These are phyloP conservation scores for Earliella scabrosa DNA, from an alignment of 1,284 basidiomycete genomes.

Conservation along the genomic window DNA sequence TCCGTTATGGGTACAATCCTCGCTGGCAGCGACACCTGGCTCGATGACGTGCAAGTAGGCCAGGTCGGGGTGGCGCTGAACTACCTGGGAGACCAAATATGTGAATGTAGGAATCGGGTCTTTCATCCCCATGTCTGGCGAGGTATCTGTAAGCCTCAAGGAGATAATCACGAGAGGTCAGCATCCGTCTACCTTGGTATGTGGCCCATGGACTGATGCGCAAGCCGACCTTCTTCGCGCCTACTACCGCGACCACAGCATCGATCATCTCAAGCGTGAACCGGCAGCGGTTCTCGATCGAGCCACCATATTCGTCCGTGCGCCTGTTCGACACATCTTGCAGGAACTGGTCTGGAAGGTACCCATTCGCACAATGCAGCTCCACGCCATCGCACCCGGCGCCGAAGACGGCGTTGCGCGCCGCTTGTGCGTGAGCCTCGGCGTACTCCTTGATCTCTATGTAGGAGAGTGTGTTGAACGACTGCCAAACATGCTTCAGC, in stretches of 20 bases:
- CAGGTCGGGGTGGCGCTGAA: slow-evolving; percentile 41
- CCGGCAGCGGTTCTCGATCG: slow-evolving; percentile 56
- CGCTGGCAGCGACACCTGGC: slow-evolving; percentile 20
- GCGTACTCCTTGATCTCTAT: slow-evolving; percentile 49
- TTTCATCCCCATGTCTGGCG: slow-evolving; percentile 45
- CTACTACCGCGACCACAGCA: slow-evolving; percentile 45
- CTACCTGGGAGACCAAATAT: slow-evolving; percentile 34
- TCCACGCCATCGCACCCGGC: slow-evolving; percentile 53
- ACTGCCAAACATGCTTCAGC: too few relatives aligned
- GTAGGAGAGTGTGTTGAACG: too few relatives aligned
- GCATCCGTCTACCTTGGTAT: slow-evolving; percentile 39
- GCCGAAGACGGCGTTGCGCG: slow-evolving; percentile 44
- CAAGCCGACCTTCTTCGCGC: slow-evolving; percentile 47
- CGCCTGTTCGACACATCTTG: slow-evolving; percentile 53
- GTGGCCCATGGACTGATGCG: slow-evolving; percentile 56
- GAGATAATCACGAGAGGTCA: too few relatives aligned
- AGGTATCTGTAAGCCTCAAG: too few relatives aligned
- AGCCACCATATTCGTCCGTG: slow-evolving; percentile 63
- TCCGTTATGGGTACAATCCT: background rate
- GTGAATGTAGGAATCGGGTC: slow-evolving; percentile 43
- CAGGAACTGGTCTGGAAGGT: slow-evolving; percentile 48
- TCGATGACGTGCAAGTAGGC: slow-evolving; percentile 55
- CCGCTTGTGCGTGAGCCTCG: slow-evolving; percentile 40
- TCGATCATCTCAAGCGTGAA: slow-evolving; percentile 55
- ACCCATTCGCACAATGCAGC: slow-evolving; percentile 39